Base-by-base conservation (phyloP, 2,329 filamentous ascomycete species). In the Ophiocordyceps camponoti-leonardi region DNA sequence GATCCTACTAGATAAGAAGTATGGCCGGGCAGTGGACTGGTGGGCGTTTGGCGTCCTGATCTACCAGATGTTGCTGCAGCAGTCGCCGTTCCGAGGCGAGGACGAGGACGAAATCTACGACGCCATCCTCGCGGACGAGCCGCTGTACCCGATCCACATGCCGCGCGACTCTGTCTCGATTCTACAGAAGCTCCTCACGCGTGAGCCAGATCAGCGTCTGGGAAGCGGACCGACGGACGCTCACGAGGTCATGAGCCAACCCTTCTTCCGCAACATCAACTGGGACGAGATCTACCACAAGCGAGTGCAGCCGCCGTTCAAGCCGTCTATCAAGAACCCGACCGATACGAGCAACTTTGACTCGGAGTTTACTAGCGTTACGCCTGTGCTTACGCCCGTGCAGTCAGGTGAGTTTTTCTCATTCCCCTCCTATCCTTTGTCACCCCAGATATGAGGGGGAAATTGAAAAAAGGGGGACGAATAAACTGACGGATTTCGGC, bases 311-410 rank as follows among this genome's bases (percentile, higher is more conserved):
- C 83, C 92, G 45, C 92, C 92, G 1, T 96, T 95, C 69, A 65
- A 88, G 63, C 92, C 92, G 18, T 77, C 78, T 35, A 94, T 98
- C 56, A 92, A 83, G 66, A 93, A 77, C 60, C 77, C 88, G 10
- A 95, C 92, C 41, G 92, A 98, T 67, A 98, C 92, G n/a, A 95
- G 88, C 72, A 98, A 98, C 68, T 98, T 98, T 63, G 92, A 98
- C 61, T 86, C 85, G 42, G 92, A 98, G 62, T 98, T 98, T 61
- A 98, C 92, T 1, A 96, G 90, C 59, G 92, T 98, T 46, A 98
- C 92, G 40, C 92, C 92, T 1, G 92, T 98, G 47, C 73, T 98
- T 53, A 98, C 92, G 28, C 92, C 92, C 44, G 92, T 98, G 46
- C 88, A 96, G 67, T 94, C 86, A 65, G 87, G 88, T 93, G 83